These are phyloP conservation scores for Exutisphaerella laricina DNA, from an alignment of 2,329 filamentous ascomycete species.

Conservation along the genomic window DNA sequence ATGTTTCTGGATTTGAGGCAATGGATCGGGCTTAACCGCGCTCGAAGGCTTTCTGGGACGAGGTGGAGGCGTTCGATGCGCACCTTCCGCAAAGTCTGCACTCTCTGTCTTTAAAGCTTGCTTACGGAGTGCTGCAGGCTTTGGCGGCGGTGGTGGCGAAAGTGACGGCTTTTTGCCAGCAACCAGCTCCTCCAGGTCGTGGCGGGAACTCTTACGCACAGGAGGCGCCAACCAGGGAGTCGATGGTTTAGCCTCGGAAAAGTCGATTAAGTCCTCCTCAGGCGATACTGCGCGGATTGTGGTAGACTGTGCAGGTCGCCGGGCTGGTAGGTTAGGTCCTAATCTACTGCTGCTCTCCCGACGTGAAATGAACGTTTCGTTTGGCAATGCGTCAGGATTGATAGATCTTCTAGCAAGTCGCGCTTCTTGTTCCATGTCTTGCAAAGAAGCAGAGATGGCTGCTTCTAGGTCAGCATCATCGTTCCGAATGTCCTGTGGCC, in stretches of 20 bases:
- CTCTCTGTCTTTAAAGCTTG: slow-evolving; percentile 29
- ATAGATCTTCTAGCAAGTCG: slow-evolving; percentile 33
- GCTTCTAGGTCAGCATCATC: slow-evolving; percentile 44
- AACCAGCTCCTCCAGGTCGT: slow-evolving; percentile 24
- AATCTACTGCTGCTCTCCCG: slow-evolving; percentile 6
- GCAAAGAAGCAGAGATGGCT: slow-evolving; percentile 45
- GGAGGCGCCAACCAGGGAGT: slow-evolving; percentile 27
- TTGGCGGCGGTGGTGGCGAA: slow-evolving; percentile 32
- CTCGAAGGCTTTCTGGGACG: slow-evolving; percentile 34
- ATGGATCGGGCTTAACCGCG: slow-evolving; percentile 25
- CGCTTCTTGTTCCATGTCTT: slow-evolving; percentile 39
- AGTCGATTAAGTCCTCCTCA: slow-evolving; percentile 43
- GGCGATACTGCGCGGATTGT: slow-evolving; percentile 14
- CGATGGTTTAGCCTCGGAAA: slow-evolving; percentile 35
- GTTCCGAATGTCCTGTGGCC: slow-evolving; percentile 36
- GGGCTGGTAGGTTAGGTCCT: slow-evolving; percentile 34
- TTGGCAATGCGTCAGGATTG: slow-evolving; percentile 32
- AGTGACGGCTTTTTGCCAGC: slow-evolving; percentile 20
- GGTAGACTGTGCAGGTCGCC: slow-evolving; percentile 16
- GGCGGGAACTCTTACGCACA: slow-evolving; percentile 2
- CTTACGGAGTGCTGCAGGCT: slow-evolving; percentile 37
- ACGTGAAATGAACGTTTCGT: slow-evolving; percentile 8
- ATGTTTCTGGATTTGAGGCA: slow-evolving; percentile 19
- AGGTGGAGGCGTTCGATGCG: slow-evolving; percentile 30
- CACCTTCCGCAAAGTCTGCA: slow-evolving; percentile 11